Evolutionary conservation across 148 eudicot species (phyloP).

Genomic region (Nepenthes mirabilis): DNA sequence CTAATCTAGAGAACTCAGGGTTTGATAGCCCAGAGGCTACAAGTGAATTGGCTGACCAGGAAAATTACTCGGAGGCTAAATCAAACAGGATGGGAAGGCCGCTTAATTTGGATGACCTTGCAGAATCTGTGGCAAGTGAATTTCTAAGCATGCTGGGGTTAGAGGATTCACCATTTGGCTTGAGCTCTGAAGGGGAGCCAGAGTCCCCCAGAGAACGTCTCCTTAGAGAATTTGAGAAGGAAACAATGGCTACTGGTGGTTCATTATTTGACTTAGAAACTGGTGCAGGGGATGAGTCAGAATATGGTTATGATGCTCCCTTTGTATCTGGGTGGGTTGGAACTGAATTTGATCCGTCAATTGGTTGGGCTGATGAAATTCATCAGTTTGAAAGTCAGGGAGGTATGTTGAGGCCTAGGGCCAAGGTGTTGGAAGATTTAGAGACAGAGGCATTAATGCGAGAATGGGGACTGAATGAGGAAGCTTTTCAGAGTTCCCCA

Average conservation of each 20-base stretch:
- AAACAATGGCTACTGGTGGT: slow-evolving; percentile 28
- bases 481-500: slow-evolving; percentile 45
- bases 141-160: slow-evolving; percentile 44
- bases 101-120: slow-evolving; percentile 40
- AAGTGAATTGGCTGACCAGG: slow-evolving; percentile 23
- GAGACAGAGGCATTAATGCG: slow-evolving; percentile 73
- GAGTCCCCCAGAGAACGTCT: slow-evolving; percentile 65
- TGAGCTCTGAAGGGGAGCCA: slow-evolving; percentile 25
- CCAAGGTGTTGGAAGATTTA: slow-evolving; percentile 49
- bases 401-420: slow-evolving; percentile 35
- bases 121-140: slow-evolving; percentile 48
- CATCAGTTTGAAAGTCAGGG: slow-evolving; percentile 8
- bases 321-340: slow-evolving; percentile 17
- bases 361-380: slow-evolving; percentile 13
- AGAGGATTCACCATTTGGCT: slow-evolving; percentile 24
- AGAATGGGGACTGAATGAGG: slow-evolving; percentile 59
- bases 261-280: slow-evolving; percentile 29
- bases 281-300: slow-evolving; percentile 23
- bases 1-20: slow-evolving; percentile 39
- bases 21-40: slow-evolving; percentile 38
- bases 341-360: slow-evolving; percentile 28
- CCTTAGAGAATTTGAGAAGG: slow-evolving; percentile 48
- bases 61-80: slow-evolving; percentile 18
- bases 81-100: slow-evolving; percentile 29
- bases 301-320: slow-evolving; percentile 17